Conservation (phyloP, 2,329 filamentous ascomycete genomes). For the Neofusicoccum sp. region DNA sequence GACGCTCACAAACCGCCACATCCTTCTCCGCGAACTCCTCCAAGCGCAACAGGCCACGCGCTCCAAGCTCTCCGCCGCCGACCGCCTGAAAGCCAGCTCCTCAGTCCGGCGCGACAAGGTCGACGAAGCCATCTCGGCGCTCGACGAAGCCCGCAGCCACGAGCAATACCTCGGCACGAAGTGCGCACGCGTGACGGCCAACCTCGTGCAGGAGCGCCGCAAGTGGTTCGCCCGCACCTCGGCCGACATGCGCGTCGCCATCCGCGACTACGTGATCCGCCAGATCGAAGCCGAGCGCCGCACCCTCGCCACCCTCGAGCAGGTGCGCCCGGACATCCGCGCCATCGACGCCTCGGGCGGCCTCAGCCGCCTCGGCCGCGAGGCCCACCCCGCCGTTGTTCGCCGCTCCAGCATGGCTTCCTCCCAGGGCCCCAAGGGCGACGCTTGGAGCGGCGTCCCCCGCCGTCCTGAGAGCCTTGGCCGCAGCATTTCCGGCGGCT, state of each 20-base stretch:
- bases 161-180: slow-evolving; percentile 82
- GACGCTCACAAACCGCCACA: slow-evolving; percentile 94
- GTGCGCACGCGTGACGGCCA: slow-evolving; percentile 83
- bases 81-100: slow-evolving; percentile 81
- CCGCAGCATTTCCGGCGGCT: slow-evolving; percentile 67
- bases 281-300: slow-evolving; percentile 95
- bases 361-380: slow-evolving; percentile 82
- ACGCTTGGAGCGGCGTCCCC: slow-evolving; percentile 94
- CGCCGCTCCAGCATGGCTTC: slow-evolving; percentile 76
- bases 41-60: slow-evolving; percentile 85
- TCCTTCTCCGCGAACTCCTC: slow-evolving; percentile 86
- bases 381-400: slow-evolving; percentile 70
- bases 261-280: slow-evolving; percentile 89
- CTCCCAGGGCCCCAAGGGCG: slow-evolving; percentile 94
- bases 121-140: slow-evolving; percentile 87
- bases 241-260: slow-evolving; percentile 75
- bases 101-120: slow-evolving; percentile 93
- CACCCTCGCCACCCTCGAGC: slow-evolving; percentile 88
- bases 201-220: slow-evolving; percentile 82
- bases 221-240: slow-evolving; percentile 88
- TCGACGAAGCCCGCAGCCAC: slow-evolving; percentile 81
- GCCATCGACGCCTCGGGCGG: slow-evolving; percentile 90
- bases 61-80: slow-evolving; percentile 79
- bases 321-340: slow-evolving; percentile 86
- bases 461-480: slow-evolving; percentile 72